Percentiles rank a stretch among this genome's conserved stretches.
Conservation (phyloP, 768 basidiomycete genomes). For the Agaricus subrufescens region DNA sequence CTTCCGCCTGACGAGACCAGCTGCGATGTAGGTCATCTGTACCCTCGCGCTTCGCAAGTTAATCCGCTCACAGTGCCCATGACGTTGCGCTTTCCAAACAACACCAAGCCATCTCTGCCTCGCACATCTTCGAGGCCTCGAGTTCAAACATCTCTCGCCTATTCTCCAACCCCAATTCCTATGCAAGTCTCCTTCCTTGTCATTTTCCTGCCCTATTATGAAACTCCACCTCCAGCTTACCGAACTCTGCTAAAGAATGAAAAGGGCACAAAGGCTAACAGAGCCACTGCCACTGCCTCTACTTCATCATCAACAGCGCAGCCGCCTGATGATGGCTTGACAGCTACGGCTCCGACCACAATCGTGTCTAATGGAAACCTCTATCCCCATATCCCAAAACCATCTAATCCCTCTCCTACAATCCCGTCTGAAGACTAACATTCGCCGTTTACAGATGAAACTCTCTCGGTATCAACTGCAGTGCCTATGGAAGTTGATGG, state of each 20-base stretch:
- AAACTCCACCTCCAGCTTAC: conserved; percentile 40
- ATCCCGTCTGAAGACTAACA: background rate
- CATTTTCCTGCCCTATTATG: background rate
- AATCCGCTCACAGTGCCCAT: conserved; percentile 58
- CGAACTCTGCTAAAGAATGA: conserved; percentile 59
- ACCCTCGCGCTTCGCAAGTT: background rate
- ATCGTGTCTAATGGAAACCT: background rate
- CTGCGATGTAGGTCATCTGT: conserved; percentile 40
- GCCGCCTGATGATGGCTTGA: conserved; percentile 13
- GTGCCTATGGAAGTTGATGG: conserved; percentile 13
- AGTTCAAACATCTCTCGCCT: conserved; percentile 68
- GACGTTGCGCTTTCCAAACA: conserved; percentile 34
- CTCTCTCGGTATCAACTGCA: background rate
- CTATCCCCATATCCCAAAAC: background rate
- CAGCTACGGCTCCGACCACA: background rate
- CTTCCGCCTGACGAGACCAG: conserved; percentile 18
- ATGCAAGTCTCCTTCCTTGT: conserved; percentile 32
- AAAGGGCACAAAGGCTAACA: conserved; percentile 42
- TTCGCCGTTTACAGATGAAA: conserved; percentile 1
- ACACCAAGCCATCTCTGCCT: conserved; percentile 84
- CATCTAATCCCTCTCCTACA: conserved; percentile 4
- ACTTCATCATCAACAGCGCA: conserved; percentile 16
- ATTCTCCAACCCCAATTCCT: conserved; percentile 60
- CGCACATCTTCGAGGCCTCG: conserved; percentile 84
- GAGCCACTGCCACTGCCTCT: conserved; percentile 12